Evolutionary conservation across 2,329 filamentous ascomycete species (phyloP), one percentile per base, ranked within the genome.

Genomic region (Conoideocrella luteorostrata): DNA sequence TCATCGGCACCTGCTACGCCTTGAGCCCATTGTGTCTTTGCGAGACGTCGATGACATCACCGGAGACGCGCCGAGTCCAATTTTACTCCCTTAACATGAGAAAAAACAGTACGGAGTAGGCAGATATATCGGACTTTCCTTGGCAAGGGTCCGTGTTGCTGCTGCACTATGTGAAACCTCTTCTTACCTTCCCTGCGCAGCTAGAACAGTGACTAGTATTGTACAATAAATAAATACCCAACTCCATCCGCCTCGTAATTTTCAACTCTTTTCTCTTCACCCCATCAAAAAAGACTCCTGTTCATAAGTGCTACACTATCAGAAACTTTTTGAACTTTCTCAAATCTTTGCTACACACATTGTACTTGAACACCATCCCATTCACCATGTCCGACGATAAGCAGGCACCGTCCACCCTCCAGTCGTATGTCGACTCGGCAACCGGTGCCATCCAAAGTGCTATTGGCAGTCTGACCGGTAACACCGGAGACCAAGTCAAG

Each of bases 401-500:
- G 45, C 45, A 44, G 32, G 44, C 51, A 39, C 53, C 84, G 53
- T 94, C 88, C 50, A 93, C 89, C 51, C 75, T 90, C 59, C 78
- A 91, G 74, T 85, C 86, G 45, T 83, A 82, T 68, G 60, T 87
- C 55, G 84, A 90, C 74, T 77, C 77, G 12, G 86, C 85, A 56
- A 75, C 80, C 29, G 87, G 86, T 53, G 72, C 81, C 43, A 77
- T 82, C 41, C 88, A 95, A 67, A 84, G 75, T 49, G 80, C 75
- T 39, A 55, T 93, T 39, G 87, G 88, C 51, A 76, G 71, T 49
- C 48, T 95, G 44, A 90, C 86, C 9, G 89, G 88, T 56, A 88
- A 69, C 70, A 72, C 74, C 3, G 71, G 72, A 48, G 82, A 91
- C 56, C 72, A 88, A 72, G 62, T 66, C 42, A 67, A 86, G 68